Evolutionary conservation across 805 yeast species (phyloP), one percentile per base, ranked within the genome.

Genomic region (Metschnikowia henanensis): DNA sequence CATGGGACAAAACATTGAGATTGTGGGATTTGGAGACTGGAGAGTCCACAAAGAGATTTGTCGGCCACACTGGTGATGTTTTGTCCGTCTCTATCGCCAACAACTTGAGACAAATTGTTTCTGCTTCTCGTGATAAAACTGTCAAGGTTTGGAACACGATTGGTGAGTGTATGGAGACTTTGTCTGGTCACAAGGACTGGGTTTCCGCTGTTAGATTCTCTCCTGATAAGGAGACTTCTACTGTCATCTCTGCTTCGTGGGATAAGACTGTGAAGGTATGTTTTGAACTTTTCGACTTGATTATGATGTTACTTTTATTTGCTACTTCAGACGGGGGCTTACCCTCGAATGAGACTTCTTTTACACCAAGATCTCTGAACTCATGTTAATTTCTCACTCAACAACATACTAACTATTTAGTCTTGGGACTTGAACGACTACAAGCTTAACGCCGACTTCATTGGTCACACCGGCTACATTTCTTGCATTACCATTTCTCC

Each of bases 311-410:
- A 52, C 56, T 59, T 68, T 84, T 92, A 94, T 94, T 92, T 92
- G 99, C 99, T 92, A 92, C 99, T 92, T 92, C 97, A 80, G 99
- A 92, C 89, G 84, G 65, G 43, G 36, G 56, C 73, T 72, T 70
- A 15, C 58, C 73, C 73, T 69, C 86, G 94, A 81, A 89, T 92
- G 99, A 94, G 97, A 92, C 96, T 84, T 70, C 68, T 50, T 76
- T 76, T 82, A 85, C 97, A 90, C 97, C 97, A 90, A 88, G 97
- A 90, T 90, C 96, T 87, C 97, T 91, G 97, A 91, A 83, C 19
- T 36, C 49, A 39, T 48, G 32, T 19, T 35, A 15, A n/a, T 33
- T 20, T 30, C 21, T 17, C 20, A 33, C 26, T 33, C 31, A 34
- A 31, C 15, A 17, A 31, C 52, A 57, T 76, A 77, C 81, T 76